Percentiles rank a stretch among this genome's conserved stretches.
These are phyloP conservation scores for Brassica cretica DNA, from an alignment of 345 rosid genomes.

Conservation along the genomic window DNA sequence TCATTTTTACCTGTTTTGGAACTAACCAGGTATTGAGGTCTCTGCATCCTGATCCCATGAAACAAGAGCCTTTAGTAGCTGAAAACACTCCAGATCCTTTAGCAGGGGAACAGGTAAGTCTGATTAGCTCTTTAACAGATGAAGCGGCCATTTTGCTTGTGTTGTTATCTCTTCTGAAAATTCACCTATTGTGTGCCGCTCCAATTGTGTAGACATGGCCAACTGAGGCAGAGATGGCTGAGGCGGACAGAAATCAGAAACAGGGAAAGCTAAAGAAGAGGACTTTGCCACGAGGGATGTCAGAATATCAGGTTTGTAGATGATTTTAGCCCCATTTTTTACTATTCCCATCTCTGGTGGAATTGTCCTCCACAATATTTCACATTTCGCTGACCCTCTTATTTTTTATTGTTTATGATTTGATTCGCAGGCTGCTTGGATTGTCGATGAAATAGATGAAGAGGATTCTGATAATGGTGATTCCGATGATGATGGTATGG, in stretches of 20 bases:
- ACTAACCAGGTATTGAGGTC: conserved; percentile 56
- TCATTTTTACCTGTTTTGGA: conserved; percentile 6
- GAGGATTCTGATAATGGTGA: conserved; percentile 54
- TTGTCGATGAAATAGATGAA: conserved; percentile 69
- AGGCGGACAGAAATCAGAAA: conserved; percentile 50
- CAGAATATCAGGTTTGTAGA: conserved; percentile 80
- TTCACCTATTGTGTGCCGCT: conserved; percentile 24
- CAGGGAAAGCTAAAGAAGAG: conserved; percentile 59
- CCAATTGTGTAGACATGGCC: conserved; percentile 82
- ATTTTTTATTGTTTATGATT: conserved; percentile 6
- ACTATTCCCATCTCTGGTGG: neutral
- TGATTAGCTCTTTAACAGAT: conserved; percentile 3
- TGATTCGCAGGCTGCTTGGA: conserved; percentile 90
- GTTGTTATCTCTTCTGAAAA: conserved; percentile 15
- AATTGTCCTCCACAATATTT: neutral
- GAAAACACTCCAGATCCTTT: conserved; percentile 88
- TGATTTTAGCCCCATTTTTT: conserved; percentile 8
- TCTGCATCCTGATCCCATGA: conserved; percentile 59
- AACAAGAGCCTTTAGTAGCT: conserved; percentile 71
- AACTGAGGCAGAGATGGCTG: conserved; percentile 89
- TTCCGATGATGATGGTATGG: conserved; percentile 71
- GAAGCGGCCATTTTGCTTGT: neutral
- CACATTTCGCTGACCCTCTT: neutral
- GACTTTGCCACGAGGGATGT: conserved; percentile 79
- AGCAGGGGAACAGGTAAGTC: conserved; percentile 85